Evolutionary conservation across 179 eudicot species (phyloP).

Genomic region (Camellia oleifera): DNA sequence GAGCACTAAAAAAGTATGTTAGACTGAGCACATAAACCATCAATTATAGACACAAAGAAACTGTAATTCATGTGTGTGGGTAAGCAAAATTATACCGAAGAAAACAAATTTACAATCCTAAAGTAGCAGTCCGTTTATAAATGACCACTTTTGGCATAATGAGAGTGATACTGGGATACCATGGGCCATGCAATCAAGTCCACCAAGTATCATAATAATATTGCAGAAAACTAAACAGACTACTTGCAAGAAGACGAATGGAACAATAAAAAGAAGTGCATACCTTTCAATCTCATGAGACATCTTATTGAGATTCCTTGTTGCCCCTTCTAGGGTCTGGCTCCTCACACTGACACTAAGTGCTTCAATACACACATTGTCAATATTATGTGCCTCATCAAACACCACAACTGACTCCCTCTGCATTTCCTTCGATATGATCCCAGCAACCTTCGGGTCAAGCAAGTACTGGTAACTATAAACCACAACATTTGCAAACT

Average conservation of each 20-base stretch:
- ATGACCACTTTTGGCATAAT: neutral
- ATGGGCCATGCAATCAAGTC: neutral
- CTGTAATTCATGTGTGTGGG: neutral
- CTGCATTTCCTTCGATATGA: conserved; percentile 97
- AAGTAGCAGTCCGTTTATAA: neutral
- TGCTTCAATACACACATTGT: conserved; percentile 98
- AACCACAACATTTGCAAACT: conserved; percentile 88
- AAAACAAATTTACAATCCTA: neutral
- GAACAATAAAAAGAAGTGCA: neutral
- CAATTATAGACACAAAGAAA: too few species aligned
- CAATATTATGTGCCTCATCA: conserved; percentile 99
- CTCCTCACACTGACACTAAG: conserved; percentile 91
- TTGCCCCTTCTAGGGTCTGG: conserved; percentile 95
- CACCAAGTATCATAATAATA: neutral
- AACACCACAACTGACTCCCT: conserved; percentile 95
- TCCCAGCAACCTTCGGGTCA: conserved; percentile 96
- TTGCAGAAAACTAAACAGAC: neutral
- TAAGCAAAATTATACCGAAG: too few species aligned
- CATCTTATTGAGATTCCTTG: conserved; percentile 84
- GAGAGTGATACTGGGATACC: neutral
- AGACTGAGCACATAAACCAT: too few species aligned
- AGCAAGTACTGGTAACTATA: conserved; percentile 98
- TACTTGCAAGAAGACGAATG: neutral
- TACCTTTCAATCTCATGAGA: conserved; percentile 92
- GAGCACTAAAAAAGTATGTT: too few species aligned